Evolutionary conservation across 1,284 basidiomycete species (phyloP).

Genomic region (Austroboletus niveus): DNA sequence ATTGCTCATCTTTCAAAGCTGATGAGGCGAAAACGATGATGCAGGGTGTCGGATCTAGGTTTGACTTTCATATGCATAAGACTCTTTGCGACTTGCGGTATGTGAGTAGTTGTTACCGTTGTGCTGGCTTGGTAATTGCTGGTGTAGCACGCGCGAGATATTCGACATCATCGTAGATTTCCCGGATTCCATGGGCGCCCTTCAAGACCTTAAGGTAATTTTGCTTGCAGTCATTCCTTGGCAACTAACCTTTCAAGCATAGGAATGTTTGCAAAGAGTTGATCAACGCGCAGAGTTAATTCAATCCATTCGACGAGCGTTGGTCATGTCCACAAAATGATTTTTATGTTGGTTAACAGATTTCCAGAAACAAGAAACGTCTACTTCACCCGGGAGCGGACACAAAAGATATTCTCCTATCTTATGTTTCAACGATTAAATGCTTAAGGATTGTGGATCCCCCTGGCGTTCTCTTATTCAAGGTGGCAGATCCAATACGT

Average conservation of each 20-base stretch:
- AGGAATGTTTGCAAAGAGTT: constrained; percentile 78
- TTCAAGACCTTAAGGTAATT: constrained; percentile 84
- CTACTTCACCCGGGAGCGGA: constrained; percentile 95
- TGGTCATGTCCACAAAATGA: constrained; percentile 22
- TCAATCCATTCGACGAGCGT: constrained; percentile 69
- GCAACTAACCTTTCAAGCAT: neutral
- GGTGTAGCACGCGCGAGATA: constrained; percentile 75
- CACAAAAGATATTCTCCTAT: constrained; percentile 86
- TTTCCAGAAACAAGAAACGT: constrained; percentile 73
- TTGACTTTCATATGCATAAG: constrained; percentile 91
- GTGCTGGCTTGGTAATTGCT: neutral
- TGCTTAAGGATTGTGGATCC: constrained; percentile 91
- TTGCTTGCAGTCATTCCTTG: neutral
- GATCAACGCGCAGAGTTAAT: constrained; percentile 76
- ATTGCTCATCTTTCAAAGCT: constrained; percentile 39
- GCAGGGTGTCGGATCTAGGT: constrained; percentile 79
- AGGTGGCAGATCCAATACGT: constrained; percentile 88
- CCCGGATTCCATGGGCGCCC: constrained; percentile 82
- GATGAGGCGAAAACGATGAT: constrained; percentile 72
- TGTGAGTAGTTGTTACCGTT: constrained; percentile 22
- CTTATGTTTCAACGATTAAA: constrained; percentile 95
- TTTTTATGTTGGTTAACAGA: constrained; percentile 4
- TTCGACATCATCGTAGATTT: constrained; percentile 96
- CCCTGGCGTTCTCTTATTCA: constrained; percentile 87
- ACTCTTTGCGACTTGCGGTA: constrained; percentile 83